phyloP scores from a whole-genome alignment of 1,284 basidiomycete genomes.

The Malassezia vespertilionis region DNA sequence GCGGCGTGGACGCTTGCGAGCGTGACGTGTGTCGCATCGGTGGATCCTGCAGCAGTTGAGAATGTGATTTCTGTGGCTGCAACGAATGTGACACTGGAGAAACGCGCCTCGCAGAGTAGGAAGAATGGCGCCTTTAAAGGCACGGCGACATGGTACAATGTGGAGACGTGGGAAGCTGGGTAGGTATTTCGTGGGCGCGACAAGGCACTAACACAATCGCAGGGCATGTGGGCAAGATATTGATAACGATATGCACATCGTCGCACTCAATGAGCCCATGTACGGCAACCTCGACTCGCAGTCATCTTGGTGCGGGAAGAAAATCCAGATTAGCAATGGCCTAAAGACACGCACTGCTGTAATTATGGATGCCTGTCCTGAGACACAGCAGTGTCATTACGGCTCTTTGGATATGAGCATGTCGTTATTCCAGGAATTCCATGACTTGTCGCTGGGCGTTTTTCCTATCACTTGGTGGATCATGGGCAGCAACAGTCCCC shows the following conservation, averaged over 20 bases:
- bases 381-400: conserved; percentile 31
- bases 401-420: conserved; percentile 38
- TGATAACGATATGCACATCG: conserved; percentile 25
- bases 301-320: conserved; percentile 31
- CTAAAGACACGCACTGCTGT: conserved; percentile 25
- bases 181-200: conserved; percentile 15
- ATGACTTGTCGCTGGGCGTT: conserved; percentile 21
- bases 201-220: not conserved
- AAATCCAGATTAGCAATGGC: conserved; percentile 33
- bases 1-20: too few relatives aligned
- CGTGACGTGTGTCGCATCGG: too few relatives aligned
- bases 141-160: conserved; percentile 36
- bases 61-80: not conserved
- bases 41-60: too few relatives aligned
- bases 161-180: conserved; percentile 33
- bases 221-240: conserved; percentile 33
- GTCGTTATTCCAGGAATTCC: conserved; percentile 33
- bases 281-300: conserved; percentile 25
- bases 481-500: not conserved
- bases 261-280: conserved; percentile 38
- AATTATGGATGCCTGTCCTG: conserved; percentile 35
- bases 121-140: conserved; percentile 22
- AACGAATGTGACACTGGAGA: not conserved
- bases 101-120: not conserved
- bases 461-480: conserved; percentile 40